Evolutionary conservation across 495 filamentous ascomycete genomes (phyloP).

Genomic region (Hyaloscypha variabilis): DNA sequence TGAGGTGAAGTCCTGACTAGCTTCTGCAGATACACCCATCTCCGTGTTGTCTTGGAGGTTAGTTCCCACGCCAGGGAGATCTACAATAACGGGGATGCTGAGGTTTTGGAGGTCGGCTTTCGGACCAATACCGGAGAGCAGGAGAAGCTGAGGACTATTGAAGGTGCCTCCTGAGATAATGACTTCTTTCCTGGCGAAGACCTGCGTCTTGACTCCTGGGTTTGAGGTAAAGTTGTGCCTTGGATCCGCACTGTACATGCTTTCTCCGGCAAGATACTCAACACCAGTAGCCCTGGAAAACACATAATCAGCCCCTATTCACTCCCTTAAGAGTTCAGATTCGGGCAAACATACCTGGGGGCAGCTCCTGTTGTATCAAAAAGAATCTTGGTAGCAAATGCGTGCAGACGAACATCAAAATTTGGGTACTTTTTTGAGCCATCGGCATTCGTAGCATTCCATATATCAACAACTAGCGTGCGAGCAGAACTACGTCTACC

Average conservation of each 20-base stretch:
- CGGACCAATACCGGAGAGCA: conserved; percentile 65
- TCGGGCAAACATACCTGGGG: conserved; percentile 33
- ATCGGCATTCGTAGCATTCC: conserved; percentile 50
- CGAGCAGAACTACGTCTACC: conserved; percentile 31
- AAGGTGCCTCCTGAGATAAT: conserved; percentile 64
- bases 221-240: conserved; percentile 25
- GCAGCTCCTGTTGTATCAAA: conserved; percentile 47
- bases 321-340: too few species aligned
- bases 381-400: conserved; percentile 60
- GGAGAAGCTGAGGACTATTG: conserved; percentile 65
- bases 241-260: conserved; percentile 63
- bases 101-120: conserved; percentile 47
- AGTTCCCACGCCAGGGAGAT: conserved; percentile 62
- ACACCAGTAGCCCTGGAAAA: conserved; percentile 58
- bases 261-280: conserved; percentile 61
- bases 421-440: conserved; percentile 55
- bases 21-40: conserved; percentile 35
- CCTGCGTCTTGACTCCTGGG: conserved; percentile 46
- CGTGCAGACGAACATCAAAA: conserved; percentile 59
- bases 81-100: conserved; percentile 53
- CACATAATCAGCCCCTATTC: too few species aligned
- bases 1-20: too few species aligned
- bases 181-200: conserved; percentile 58
- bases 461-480: conserved; percentile 54
- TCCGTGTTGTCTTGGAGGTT: conserved; percentile 69